Evolutionary conservation across 2,329 filamentous ascomycete genomes (phyloP).

Genomic region (Aspergillus arachidicola): DNA sequence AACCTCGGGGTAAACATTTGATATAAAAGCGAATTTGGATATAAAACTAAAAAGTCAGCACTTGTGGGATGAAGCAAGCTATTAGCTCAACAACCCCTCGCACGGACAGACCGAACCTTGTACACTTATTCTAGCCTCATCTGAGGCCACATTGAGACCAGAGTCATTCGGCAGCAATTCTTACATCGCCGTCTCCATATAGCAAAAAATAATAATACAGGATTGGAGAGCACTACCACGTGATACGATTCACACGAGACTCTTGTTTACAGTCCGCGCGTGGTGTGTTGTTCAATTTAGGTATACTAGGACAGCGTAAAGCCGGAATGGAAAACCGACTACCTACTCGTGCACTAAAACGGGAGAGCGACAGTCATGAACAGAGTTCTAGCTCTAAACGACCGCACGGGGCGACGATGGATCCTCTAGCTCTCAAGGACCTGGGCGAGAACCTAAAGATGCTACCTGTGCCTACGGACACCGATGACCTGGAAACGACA

Average conservation of each 20-base stretch:
- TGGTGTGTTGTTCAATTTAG: neutral
- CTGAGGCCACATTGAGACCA: neutral
- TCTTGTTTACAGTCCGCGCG: neutral
- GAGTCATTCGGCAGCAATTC: neutral
- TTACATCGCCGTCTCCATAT: neutral
- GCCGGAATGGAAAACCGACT: conserved; percentile 4
- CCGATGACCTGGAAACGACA: conserved; percentile 23
- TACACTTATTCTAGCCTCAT: neutral
- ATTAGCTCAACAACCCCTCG: neutral
- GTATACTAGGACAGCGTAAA: neutral
- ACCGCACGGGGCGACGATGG: neutral
- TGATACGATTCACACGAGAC: neutral
- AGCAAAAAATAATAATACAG: neutral
- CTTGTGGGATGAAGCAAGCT: neutral
- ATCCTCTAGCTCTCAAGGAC: conserved; percentile 7
- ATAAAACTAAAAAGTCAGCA: neutral
- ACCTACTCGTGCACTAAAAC: conserved; percentile 4
- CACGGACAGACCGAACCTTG: neutral
- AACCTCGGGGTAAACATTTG: neutral
- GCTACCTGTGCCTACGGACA: conserved; percentile 16
- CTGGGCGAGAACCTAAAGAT: conserved; percentile 12
- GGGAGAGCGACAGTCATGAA: neutral
- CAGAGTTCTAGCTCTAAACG: neutral
- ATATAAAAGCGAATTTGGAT: neutral
- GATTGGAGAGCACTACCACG: neutral